Conservation (phyloP, 805 yeast species). For the Yarrowia sp. region DNA sequence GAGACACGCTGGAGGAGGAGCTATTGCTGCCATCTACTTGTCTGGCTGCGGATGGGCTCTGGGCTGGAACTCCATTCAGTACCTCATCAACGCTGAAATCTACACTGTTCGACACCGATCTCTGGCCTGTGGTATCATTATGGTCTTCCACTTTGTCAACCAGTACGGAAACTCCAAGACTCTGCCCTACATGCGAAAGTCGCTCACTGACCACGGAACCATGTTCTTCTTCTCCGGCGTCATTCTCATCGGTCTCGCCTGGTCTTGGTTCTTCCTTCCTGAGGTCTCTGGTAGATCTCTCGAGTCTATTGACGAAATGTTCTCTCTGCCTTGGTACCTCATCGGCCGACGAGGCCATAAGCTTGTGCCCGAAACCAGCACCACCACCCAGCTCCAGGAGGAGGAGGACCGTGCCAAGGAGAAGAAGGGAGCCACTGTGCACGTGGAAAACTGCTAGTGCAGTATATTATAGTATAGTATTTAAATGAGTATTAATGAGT, state of each 20-base stretch:
- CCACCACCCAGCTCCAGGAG: conserved; percentile 34
- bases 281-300: conserved; percentile 61
- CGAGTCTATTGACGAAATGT: conserved; percentile 60
- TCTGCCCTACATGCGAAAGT: conserved; percentile 59
- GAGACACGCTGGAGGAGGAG: conserved; percentile 55
- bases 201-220: conserved; percentile 58
- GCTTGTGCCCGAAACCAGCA: conserved; percentile 33
- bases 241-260: conserved; percentile 53
- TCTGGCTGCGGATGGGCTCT: conserved; percentile 65
- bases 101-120: conserved; percentile 60
- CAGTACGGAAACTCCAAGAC: conserved; percentile 66
- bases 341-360: conserved; percentile 52
- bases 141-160: conserved; percentile 64
- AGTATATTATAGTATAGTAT: background rate
- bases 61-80: conserved; percentile 65
- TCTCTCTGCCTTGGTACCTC: conserved; percentile 63
- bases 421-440: conserved; percentile 32
- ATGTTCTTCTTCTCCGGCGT: conserved; percentile 60
- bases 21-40: conserved; percentile 59
- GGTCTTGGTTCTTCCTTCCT: conserved; percentile 60
- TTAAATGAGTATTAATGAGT: conserved; percentile 2
- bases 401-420: conserved; percentile 28
- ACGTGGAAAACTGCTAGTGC: conserved; percentile 10
- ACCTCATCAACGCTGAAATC: conserved; percentile 62
- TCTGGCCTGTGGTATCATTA: conserved; percentile 58